Conservation (phyloP, 2,329 filamentous ascomycete species). For the Claviceps arundinis region DNA sequence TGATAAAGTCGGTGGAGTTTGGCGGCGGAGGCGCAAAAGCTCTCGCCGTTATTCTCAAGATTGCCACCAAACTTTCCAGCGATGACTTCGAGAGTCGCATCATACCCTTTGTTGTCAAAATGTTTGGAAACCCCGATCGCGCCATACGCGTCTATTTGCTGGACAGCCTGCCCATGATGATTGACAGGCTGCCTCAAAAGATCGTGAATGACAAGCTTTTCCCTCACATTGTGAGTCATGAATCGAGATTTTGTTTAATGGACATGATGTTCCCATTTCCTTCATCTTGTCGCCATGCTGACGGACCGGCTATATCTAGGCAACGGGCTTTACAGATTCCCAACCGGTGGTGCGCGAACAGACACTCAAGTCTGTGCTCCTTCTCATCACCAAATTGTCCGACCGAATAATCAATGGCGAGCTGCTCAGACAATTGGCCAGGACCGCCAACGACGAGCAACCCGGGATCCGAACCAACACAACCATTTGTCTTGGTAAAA, state of each 20-base stretch:
- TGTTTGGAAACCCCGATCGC: conserved; percentile 85
- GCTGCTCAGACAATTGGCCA: conserved; percentile 76
- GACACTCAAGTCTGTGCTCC: conserved; percentile 85
- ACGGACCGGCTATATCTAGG: conserved; percentile 29
- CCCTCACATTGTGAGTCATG: conserved; percentile 64
- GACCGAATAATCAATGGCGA: conserved; percentile 92
- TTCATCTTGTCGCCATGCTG: background rate
- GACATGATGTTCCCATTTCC: background rate
- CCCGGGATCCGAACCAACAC: conserved; percentile 96
- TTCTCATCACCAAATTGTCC: conserved; percentile 76
- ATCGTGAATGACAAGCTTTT: conserved; percentile 95
- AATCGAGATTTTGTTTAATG: background rate
- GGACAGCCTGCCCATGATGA: conserved; percentile 81
- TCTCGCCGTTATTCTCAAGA: conserved; percentile 78
- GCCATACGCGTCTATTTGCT: conserved; percentile 83
- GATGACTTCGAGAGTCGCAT: conserved; percentile 83
- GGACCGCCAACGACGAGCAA: conserved; percentile 94
- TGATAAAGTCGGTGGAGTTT: conserved; percentile 98
- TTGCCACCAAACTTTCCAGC: conserved; percentile 69
- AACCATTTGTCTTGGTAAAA: conserved; percentile 92
- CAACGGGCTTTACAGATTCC: conserved; percentile 87
- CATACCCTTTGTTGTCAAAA: conserved; percentile 70
- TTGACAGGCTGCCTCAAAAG: conserved; percentile 77
- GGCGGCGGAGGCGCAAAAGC: conserved; percentile 90
- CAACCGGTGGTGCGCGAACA: conserved; percentile 89